Evolutionary conservation across 169 alveolate species (phyloP), one percentile per base, ranked within the genome.

Genomic region (Toxoplasma gondii): DNA sequence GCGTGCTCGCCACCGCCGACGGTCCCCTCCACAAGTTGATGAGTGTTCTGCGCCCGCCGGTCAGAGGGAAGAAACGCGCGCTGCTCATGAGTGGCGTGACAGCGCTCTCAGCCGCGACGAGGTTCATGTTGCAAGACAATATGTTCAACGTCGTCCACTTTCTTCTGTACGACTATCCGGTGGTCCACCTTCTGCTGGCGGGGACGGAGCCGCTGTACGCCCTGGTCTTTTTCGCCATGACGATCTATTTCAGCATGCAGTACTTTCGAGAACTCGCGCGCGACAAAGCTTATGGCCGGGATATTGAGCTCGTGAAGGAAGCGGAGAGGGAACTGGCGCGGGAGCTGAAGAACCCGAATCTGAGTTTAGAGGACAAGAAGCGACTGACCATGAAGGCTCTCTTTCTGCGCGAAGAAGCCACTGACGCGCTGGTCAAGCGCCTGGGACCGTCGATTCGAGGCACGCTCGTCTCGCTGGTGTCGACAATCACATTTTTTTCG

Each of bases 191-290:
- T 9, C 86, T 78, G 22, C 4, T n/a, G 29, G 22, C 22, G 39
- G 86, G 86, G 39, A 78, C 86, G 44, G 86, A 78, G 86, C 86
- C 86, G 49, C 22, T n/a, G 4, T 78, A 78, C 44, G 39, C 45
- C 2, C 86, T 78, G 9, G 0, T 78, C n/a, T 19, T 27, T 19
- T 31, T n/a, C 39, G 86, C 29, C 27, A 19, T 31, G 16, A 78
- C 86, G 39, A 2, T n/a, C n/a, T 78, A 78, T n/a, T 78, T 19
- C 44, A 10, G 22, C n/a, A 24, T 17, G 44, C 10, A 19, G 9
- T 31, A 36, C 22, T 2, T 10, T 12, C 39, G 86, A 27, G 86
- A 38, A 31, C 2, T n/a, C n/a, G 9, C 27, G 22, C 39, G 39
- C 4, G 86, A 78, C 29, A 1, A 78, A 27, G 86, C 19, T 1